Percentiles rank a stretch among this genome's conserved stretches.
These are phyloP conservation scores for Trametes gibbosa DNA, from an alignment of 768 basidiomycete genomes.

Conservation along the genomic window DNA sequence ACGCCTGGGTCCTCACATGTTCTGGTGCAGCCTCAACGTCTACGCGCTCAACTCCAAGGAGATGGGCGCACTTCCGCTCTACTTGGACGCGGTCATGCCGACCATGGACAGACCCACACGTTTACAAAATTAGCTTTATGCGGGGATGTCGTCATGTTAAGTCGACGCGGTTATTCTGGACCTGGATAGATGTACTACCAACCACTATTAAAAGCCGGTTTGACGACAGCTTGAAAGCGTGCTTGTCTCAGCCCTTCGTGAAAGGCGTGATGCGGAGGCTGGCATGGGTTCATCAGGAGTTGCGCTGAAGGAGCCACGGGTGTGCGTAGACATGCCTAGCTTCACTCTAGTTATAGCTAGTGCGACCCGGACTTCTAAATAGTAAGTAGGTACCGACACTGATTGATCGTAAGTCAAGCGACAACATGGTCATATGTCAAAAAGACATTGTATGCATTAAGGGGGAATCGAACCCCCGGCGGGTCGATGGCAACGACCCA, in stretches of 20 bases:
- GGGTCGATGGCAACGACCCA: conserved; percentile 55
- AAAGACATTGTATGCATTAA: conserved; percentile 53
- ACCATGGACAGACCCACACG: not conserved
- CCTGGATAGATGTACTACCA: conserved; percentile 33
- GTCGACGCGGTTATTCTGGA: not conserved
- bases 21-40: conserved; percentile 34
- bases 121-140: not conserved
- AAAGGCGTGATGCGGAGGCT: not conserved
- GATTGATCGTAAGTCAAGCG: no score
- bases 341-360: no score
- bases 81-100: conserved; percentile 35
- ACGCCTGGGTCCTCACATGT: conserved; percentile 32
- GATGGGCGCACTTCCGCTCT: conserved; percentile 22
- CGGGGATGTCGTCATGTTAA: not conserved
- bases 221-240: conserved; percentile 4
- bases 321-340: not conserved
- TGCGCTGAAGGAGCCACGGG: no score
- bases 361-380: no score
- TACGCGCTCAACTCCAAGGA: conserved; percentile 37
- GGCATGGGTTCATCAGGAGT: not conserved
- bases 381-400: no score
- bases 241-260: conserved; percentile 3
- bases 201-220: conserved; percentile 11
- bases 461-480: conserved; percentile 88
- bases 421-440: no score